Conservation (phyloP, 2,329 filamentous ascomycete species). For the Cercospora janseana region DNA sequence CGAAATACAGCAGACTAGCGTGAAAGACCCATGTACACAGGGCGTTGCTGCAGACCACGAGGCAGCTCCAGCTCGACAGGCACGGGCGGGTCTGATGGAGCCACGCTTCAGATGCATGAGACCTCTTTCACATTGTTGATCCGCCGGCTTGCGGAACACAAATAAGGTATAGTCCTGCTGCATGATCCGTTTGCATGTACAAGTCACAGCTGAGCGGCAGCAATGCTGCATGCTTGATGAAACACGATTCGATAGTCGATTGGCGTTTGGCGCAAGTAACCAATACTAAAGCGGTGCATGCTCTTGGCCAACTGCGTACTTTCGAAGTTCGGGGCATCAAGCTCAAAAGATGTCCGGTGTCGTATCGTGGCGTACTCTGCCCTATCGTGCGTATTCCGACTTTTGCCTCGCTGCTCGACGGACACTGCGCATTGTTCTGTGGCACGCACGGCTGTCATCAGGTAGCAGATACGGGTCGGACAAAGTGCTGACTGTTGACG, state of each 20-base stretch:
- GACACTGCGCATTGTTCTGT: constrained; percentile 5
- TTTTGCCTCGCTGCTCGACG: background rate
- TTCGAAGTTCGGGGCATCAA: background rate
- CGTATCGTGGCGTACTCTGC: constrained; percentile 1
- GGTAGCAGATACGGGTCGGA: background rate
- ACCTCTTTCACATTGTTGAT: constrained; percentile 18
- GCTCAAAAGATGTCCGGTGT: constrained; percentile 1
- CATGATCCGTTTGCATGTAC: background rate
- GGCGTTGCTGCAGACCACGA: constrained; percentile 24
- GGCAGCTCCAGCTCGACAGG: constrained; percentile 13
- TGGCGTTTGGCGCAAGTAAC: background rate
- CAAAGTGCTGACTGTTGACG: background rate
- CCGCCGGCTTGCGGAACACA: constrained; percentile 19
- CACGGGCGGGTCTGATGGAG: constrained; percentile 22
- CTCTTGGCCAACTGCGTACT: background rate
- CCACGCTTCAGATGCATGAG: constrained; percentile 18
- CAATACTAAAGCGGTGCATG: background rate
- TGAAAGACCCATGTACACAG: constrained; percentile 14
- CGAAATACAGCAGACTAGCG: constrained; percentile 13
- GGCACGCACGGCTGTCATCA: background rate
- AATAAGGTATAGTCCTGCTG: background rate
- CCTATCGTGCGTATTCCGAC: background rate
- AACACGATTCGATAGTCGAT: background rate
- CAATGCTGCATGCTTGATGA: background rate
- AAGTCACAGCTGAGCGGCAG: background rate